phyloP scores from a whole-genome alignment of 73 alveolate species.

The Breviolum minutum region DNA sequence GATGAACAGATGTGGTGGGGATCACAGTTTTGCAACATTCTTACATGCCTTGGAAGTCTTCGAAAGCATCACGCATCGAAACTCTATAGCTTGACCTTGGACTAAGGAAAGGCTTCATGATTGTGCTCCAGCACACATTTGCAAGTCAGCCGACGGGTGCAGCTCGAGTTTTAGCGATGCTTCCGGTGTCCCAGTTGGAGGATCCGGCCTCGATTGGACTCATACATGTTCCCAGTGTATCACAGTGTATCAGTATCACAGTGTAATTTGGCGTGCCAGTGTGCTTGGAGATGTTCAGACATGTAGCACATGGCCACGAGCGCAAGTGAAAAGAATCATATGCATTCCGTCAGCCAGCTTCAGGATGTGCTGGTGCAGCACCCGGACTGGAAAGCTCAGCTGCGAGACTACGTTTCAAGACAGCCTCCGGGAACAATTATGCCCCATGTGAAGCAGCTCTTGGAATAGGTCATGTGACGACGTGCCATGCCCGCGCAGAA shows the following conservation, averaged over 20 bases:
- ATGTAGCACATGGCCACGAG: too few relatives aligned
- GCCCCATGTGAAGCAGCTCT: constrained; percentile 90
- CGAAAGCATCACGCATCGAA: background rate
- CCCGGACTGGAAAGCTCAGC: constrained; percentile 94
- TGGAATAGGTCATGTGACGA: constrained; percentile 22
- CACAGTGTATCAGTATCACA: background rate
- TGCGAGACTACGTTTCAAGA: constrained; percentile 81
- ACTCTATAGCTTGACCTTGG: background rate
- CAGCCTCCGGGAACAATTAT: constrained; percentile 80
- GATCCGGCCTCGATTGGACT: background rate
- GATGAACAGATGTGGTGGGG: constrained; percentile 60
- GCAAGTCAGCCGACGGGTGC: constrained; percentile 92
- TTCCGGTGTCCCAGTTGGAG: constrained; percentile 87
- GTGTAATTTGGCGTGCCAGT: background rate
- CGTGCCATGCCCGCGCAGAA: background rate
- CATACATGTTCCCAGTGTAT: background rate
- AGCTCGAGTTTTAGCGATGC: constrained; percentile 90
- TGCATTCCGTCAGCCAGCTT: too few relatives aligned
- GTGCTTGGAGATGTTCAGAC: background rate
- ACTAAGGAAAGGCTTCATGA: constrained; percentile 88
- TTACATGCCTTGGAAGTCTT: background rate
- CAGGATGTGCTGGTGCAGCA: constrained; percentile 94
- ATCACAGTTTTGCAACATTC: background rate
- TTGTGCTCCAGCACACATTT: constrained; percentile 93
- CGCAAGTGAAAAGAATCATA: too few relatives aligned